A percentile compares a stretch with the other conserved stretches of the same genome.
Evolutionary conservation across 345 rosid species (phyloP).

Genomic region (Eucalyptus victrix): DNA sequence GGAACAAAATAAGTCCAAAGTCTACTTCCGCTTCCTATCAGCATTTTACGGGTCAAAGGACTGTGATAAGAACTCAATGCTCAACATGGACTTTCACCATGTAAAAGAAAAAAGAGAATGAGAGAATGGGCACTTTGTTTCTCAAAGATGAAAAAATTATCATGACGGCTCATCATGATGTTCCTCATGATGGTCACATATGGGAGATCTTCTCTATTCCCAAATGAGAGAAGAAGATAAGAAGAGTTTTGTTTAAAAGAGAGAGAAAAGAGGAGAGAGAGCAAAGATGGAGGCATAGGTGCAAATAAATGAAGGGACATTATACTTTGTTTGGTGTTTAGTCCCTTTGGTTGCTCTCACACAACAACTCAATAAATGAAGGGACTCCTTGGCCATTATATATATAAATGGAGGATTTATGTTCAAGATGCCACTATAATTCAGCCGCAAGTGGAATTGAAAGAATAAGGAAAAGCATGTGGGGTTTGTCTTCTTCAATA

Average conservation of each 20-base stretch:
- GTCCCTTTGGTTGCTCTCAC: neutral
- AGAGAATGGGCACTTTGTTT: neutral
- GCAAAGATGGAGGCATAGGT: neutral
- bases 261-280: neutral
- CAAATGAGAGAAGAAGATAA: neutral
- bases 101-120: neutral
- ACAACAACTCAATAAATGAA: neutral
- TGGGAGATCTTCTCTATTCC: neutral
- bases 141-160: neutral
- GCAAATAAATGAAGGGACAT: neutral
- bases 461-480: neutral
- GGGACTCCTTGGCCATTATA: neutral
- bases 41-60: neutral
- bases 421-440: neutral
- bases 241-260: neutral
- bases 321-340: neutral
- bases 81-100: neutral
- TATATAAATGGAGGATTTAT: neutral
- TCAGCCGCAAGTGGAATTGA: neutral
- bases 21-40: neutral
- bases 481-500: neutral
- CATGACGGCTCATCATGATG: neutral
- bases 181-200: neutral
- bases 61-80: neutral
- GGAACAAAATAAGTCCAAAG: neutral